phyloP scores from a whole-genome alignment of 2,329 filamentous ascomycete genomes.

The Sclerotinia spermophila region DNA sequence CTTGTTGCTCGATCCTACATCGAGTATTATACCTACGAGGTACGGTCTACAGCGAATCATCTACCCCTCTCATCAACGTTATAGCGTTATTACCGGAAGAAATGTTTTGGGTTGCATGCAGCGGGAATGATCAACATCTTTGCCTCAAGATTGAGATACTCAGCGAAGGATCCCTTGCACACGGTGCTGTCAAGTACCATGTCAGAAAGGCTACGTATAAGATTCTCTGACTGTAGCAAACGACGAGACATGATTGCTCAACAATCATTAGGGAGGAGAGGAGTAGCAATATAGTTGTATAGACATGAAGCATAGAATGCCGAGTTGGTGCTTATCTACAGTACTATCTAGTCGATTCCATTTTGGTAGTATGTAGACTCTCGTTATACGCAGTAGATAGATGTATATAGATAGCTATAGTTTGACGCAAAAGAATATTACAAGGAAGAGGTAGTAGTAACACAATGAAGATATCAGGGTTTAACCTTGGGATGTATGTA shows the following conservation, averaged over 20 bases:
- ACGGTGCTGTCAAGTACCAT: fast-evolving
- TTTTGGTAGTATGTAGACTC: neutral
- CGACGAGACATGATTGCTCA: neutral
- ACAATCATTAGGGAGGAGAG: neutral
- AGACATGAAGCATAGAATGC: neutral
- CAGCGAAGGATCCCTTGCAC: neutral
- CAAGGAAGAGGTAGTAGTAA: neutral
- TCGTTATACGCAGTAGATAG: too few species aligned
- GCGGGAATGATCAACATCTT: too few species aligned
- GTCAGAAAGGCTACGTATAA: neutral
- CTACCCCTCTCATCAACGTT: neutral
- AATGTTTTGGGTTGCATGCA: too few species aligned
- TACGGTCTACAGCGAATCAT: too few species aligned
- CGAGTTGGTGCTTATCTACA: neutral
- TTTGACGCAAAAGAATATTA: neutral
- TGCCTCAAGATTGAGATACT: neutral
- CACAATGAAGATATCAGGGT: too few species aligned
- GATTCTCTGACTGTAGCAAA: neutral
- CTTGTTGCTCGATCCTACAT: too few species aligned
- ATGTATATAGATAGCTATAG: neutral
- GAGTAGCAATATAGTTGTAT: neutral
- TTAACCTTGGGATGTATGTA: too few species aligned
- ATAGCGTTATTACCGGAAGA: too few species aligned
- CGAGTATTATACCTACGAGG: too few species aligned
- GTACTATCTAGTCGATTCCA: neutral